Evolutionary conservation across 768 basidiomycete genomes (phyloP).

Genomic region (Pleurotus djamor): DNA sequence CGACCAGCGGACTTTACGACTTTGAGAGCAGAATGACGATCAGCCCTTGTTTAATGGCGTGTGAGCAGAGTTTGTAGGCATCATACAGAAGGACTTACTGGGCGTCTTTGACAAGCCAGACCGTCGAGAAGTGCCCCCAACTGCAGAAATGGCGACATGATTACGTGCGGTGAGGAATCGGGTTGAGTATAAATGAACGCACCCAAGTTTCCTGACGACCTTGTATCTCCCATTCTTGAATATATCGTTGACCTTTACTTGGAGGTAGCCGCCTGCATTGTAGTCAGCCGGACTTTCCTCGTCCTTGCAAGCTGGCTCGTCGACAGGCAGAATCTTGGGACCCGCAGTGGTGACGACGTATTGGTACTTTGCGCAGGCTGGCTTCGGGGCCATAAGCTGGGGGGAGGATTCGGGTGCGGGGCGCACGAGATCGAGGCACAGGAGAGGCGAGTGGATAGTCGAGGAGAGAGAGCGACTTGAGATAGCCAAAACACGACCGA

Average conservation of each 20-base stretch:
- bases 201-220: conserved; percentile 91
- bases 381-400: conserved; percentile 60
- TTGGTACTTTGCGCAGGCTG: conserved; percentile 69
- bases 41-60: conserved; percentile 38
- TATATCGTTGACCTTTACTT: conserved; percentile 76
- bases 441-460: not conserved
- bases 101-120: conserved; percentile 84
- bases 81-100: conserved; percentile 45
- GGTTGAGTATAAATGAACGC: conserved; percentile 14
- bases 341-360: conserved; percentile 67
- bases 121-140: conserved; percentile 96
- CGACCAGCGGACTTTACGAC: conserved; percentile 93
- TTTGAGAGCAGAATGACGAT: conserved; percentile 86
- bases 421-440: not conserved
- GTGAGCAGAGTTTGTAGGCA: not conserved
- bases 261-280: conserved; percentile 78
- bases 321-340: conserved; percentile 70
- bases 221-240: conserved; percentile 86
- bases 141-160: conserved; percentile 33
- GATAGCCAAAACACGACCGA: not conserved
- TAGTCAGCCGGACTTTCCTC: conserved; percentile 86
- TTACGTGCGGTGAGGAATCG: conserved; percentile 15
- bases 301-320: conserved; percentile 65
- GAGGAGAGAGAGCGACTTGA: not conserved
- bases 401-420: conserved; percentile 11